Evolutionary conservation across 352 stramenopile species (phyloP), one percentile per base, ranked within the genome.

Genomic region (Globisporangium uncinulatum): DNA sequence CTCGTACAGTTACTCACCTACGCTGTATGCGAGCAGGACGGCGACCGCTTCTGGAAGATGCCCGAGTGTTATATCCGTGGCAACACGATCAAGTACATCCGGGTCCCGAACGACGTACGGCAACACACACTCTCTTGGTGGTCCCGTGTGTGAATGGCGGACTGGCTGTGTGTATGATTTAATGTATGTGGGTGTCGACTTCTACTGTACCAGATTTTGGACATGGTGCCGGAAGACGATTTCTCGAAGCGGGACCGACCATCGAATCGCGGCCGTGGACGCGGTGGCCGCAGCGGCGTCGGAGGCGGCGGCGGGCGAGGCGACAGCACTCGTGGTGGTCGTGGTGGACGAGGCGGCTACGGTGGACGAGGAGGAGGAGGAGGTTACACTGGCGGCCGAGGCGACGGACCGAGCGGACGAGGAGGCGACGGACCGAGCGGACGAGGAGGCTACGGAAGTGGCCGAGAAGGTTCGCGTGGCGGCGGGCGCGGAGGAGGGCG

Each of bases 41-140:
- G 96, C 41, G 91, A 98, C 61, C 76, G 86, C 49, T 99, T 99
- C 74, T 99, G 94, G 87, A 99, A 99, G 71, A 87, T 99, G 62
- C 84, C 91, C 3, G 95, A 98, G 67, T 98, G 94, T 66, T 99
- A 99, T 75, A 98, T 99, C 54, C 87, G 97, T 57, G 97, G 97
- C 50, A 98, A 94, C 70, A 97, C 86, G 21, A 98, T 99, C 66
- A 99, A 99, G 79, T 99, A 99, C 74, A 89, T 99, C 46, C 83
- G 97, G 51, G 87, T 99, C 15, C 94, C 92, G 15, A 97, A 98
- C 57, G 94, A 99, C 67, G 87, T 98, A 51, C 65, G 42, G 5
- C 17, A 20, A 19, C 41, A 29, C 24, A 29, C 24, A 29, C 24
- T 29, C 24, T 29, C 24, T 29, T 29, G 1, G 24, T 29, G 24